Evolutionary conservation across 208 protist genomes (phyloP), one percentile per base, ranked within the genome.

Genomic region (Trypanosoma cruzi): DNA sequence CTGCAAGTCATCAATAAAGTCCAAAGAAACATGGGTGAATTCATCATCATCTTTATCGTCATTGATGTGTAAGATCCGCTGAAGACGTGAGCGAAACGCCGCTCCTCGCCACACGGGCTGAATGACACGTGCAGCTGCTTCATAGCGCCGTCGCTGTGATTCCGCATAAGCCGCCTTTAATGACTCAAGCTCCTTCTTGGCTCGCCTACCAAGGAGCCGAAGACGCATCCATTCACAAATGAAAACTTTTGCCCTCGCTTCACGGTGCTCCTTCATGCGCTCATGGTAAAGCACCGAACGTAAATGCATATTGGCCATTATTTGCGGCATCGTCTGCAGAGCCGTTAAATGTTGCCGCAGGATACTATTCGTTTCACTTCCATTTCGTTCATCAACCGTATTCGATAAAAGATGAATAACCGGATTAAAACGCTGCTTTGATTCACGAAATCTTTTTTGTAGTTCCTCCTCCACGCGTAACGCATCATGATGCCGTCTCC

Each of bases 71-170:
- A 90, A 58, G 24, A 92, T 79, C 22, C 88, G 88, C 26, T 64
- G 58, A 24, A 96, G 70, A 10, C 92, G 84, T 6, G 77, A 80
- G 4, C 92, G 92, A 31, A 94, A 29, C 16, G 79, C 79, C 0
- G 92, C 92, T 2, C 92, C 92, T 46, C 92, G 88, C 84, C 88
- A 88, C n/a, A 96, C 42, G 13, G 88, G 89, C 57, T 94, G 91
- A 68, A 96, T 96, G 24, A 75, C 73, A 2, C 81, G 77, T 20
- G 76, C 90, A 0, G 90, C 90, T 49, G 46, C 52, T 64, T 90
- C 86, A 32, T 66, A 58, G 4, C 77, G 77, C 53, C 63, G 80
- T 14, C 56, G 64, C 63, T 86, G 73, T 16, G 61, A 71, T 46
- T 83, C 48, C 31, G 49, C 37, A 49, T 74, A 69, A 20, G 32